Evolutionary conservation across 371 early-diverging fungal genomes (phyloP), one percentile per base, ranked within the genome.

Genomic region (Mucor piriformis): DNA sequence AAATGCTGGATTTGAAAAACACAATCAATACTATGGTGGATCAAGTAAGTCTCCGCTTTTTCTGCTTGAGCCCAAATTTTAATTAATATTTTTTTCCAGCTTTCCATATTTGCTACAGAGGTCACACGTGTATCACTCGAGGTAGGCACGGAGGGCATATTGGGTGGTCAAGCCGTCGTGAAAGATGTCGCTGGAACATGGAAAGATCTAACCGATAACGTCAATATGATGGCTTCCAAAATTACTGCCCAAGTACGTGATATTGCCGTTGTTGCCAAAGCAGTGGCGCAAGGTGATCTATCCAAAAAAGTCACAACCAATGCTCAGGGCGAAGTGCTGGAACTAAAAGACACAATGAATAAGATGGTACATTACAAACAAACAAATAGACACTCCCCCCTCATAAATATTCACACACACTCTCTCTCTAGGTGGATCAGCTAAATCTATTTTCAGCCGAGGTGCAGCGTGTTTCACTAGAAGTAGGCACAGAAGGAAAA

Each of bases 1-100:
- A 87, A 67, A 81, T 87, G 58, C 60, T 79, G 21, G 86, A 85
- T 48, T 66, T 87, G 16, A 87, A 85, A 63, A 67, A 74, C 12
- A 84, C 84, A 8, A 83, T 87, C 49, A 86, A 86, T 63, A 81
- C 84, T 20, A 86, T 83, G 87, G 82, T 84, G 35, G 84, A 81
- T 64, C 81, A 83, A 63, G 76, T 80, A 77, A 58, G 49, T 29
- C n/a, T n/a, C n/a, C n/a, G n/a, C n/a, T n/a, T n/a, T n/a, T n/a
- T n/a, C n/a, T n/a, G n/a, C n/a, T n/a, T n/a, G n/a, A n/a, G n/a
- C n/a, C n/a, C n/a, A n/a, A n/a, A n/a, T n/a, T n/a, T 43, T 43
- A 40, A 40, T n/a, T 16, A 15, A 6, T n/a, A 6, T 40, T n/a
- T 12, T n/a, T 16, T 40, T n/a, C 13, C n/a, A 57, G 84, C 66